Base-by-base conservation (phyloP, 257 asterid species). In the Nicotiana sylvestris region DNA sequence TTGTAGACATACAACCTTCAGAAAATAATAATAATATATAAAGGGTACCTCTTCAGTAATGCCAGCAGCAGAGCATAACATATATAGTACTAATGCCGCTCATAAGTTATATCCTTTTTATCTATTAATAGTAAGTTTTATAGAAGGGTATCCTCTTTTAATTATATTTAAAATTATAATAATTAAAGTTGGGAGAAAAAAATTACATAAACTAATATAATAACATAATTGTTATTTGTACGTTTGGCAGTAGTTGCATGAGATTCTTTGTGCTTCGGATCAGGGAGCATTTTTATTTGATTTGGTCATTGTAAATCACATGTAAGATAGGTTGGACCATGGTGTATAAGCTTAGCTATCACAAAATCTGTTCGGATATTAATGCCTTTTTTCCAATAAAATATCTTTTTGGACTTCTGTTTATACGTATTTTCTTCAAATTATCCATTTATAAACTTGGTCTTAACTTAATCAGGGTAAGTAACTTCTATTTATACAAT, bases 181-280 rank as follows among this genome's bases (percentile, higher is more conserved):
- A 11, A 21, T 25, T 21, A 43, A 46, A 21, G 37, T 4, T 21
- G 46, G 13, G 21, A 0, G 25, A 1, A 9, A 10, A 46, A 39
- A 39, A 32, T 39, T 1, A 70, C 32, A 37, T 18, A 27, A 37
- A 37, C 15, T 35, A 29, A 29, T 29, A 29, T 29, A 29, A 29
- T 29, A 29, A 29, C 4, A 74, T 43, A 9, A 9, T 15, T 74
- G 62, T 74, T 43, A 9, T 2, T 15, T 74, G 62, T 74, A 74
- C 64, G 62, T 27, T 51, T 9, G 16, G 62, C 1, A 51, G 43
- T 74, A 27, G 64, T 51, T 74, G 80, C 51, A 51, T 74, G 80
- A 49, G 80, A 74, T 74, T 74, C 80, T 51, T 74, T 74, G 64
- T 74, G 80, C 80, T 51, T 51, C 64, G 30, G 62, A 74, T 51